Percentiles rank a stretch among this genome's conserved stretches.
These are phyloP conservation scores for Taiozyma sp. DNA, from an alignment of 1,139 yeast genomes.

Conservation along the genomic window DNA sequence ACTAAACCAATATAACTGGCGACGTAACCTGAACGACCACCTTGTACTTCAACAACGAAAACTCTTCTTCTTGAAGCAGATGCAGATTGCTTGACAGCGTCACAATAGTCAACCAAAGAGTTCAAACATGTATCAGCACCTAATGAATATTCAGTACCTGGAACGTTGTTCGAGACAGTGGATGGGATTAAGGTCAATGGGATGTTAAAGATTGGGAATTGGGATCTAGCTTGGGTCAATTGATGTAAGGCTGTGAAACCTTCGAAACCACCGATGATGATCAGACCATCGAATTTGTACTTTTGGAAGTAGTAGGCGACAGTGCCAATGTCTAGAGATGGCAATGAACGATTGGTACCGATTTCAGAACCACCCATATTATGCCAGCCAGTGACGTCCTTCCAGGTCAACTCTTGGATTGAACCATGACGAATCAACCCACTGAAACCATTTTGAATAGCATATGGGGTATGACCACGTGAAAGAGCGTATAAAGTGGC, in stretches of 20 bases:
- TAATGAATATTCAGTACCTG: conserved; percentile 77
- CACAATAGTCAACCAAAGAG: conserved; percentile 71
- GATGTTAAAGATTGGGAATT: conserved; percentile 68
- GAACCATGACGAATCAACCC: conserved; percentile 77
- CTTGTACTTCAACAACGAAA: conserved; percentile 82
- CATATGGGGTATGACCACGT: conserved; percentile 68
- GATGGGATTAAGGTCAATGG: conserved; percentile 80
- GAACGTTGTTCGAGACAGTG: conserved; percentile 81
- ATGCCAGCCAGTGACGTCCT: conserved; percentile 71
- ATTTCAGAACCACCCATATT: conserved; percentile 77
- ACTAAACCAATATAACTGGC: conserved; percentile 67
- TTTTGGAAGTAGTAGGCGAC: conserved; percentile 76
- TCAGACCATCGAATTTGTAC: conserved; percentile 66
- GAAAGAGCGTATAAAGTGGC: conserved; percentile 73
- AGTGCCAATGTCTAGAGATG: conserved; percentile 65
- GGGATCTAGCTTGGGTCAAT: conserved; percentile 55
- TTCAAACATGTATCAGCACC: conserved; percentile 81
- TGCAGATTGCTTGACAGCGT: conserved; percentile 74
- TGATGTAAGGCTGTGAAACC: conserved; percentile 69
- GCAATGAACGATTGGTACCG: conserved; percentile 75
- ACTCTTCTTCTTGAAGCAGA: conserved; percentile 75
- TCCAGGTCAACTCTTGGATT: conserved; percentile 57
- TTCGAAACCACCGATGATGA: conserved; percentile 78
- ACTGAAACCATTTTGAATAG: conserved; percentile 71
- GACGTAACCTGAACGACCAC: conserved; percentile 78